A percentile compares a stretch with the other conserved stretches of the same genome.
Conservation (phyloP, 2,329 filamentous ascomycete genomes). For the Talaromyces sp. region DNA sequence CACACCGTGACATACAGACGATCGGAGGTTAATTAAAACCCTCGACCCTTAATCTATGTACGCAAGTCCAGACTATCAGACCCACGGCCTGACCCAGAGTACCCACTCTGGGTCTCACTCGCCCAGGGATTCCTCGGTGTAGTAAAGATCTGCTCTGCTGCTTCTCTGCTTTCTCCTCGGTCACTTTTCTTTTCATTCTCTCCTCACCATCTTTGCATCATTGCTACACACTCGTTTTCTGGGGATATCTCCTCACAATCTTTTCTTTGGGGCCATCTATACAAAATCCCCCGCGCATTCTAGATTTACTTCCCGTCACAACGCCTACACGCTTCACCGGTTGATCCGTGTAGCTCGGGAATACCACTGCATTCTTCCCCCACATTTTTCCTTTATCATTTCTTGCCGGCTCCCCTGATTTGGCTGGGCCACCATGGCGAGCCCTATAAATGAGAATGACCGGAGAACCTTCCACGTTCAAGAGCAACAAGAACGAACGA, state of each 20-base stretch:
- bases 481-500: conserved; percentile 28
- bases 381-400: conserved; percentile 8
- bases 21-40: not conserved
- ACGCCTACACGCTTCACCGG: not conserved
- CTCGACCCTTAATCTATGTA: not conserved
- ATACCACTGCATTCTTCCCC: conserved; percentile 1
- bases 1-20: not conserved
- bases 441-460: conserved; percentile 38
- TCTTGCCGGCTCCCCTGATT: conserved; percentile 18
- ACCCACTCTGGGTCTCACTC: conserved; percentile 3
- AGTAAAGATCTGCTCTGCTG: conserved; percentile 1
- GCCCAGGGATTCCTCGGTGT: conserved; percentile 1
- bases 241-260: not conserved
- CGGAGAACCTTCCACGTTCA: conserved; percentile 26
- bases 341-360: conserved; percentile 8
- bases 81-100: not conserved
- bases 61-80: not conserved
- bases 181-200: not conserved
- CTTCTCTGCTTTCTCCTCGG: not conserved
- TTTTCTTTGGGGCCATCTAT: not conserved
- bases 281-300: not conserved
- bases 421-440: conserved; percentile 38
- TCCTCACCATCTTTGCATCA: not conserved
- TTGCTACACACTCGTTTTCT: not conserved
- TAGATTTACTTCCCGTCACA: not conserved